These are phyloP conservation scores for Lophiotrema nucula DNA, from an alignment of 495 filamentous ascomycete species.

Conservation along the genomic window DNA sequence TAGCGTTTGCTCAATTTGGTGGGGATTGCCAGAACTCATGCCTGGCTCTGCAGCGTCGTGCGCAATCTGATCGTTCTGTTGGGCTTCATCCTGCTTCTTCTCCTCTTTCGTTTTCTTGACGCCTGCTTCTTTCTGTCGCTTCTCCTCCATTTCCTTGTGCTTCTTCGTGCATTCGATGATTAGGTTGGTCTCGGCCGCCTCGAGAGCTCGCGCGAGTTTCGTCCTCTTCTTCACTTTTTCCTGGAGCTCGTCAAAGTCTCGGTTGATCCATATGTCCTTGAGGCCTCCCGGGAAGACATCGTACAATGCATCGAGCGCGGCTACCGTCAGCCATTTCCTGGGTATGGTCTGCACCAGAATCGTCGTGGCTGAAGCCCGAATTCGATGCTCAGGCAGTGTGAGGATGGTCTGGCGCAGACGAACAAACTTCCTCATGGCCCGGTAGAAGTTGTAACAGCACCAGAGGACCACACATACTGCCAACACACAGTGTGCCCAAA, in stretches of 20 bases:
- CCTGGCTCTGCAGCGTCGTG: slow-evolving; percentile 66
- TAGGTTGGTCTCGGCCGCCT: slow-evolving; percentile 80
- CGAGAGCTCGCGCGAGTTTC: slow-evolving; percentile 67
- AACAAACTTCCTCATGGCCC: slow-evolving; percentile 86
- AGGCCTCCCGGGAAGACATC: slow-evolving; percentile 97
- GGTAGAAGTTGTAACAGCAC: slow-evolving; percentile 84
- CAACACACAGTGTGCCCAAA: slow-evolving; percentile 86
- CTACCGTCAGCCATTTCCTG: slow-evolving; percentile 76
- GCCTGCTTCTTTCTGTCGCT: slow-evolving; percentile 58
- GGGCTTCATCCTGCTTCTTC: slow-evolving; percentile 37
- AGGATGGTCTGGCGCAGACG: slow-evolving; percentile 90
- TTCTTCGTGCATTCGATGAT: slow-evolving; percentile 75
- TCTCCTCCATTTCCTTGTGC: slow-evolving; percentile 63
- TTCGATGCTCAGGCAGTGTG: slow-evolving; percentile 91
- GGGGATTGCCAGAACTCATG: slow-evolving; percentile 78
- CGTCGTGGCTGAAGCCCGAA: slow-evolving; percentile 94
- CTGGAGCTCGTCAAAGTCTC: slow-evolving; percentile 81
- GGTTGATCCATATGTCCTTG: slow-evolving; percentile 94
- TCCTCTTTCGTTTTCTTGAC: slow-evolving; percentile 53
- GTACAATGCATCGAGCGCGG: slow-evolving; percentile 80
- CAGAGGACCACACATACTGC: slow-evolving; percentile 78
- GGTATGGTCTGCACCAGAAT: slow-evolving; percentile 91
- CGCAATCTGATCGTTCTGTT: slow-evolving; percentile 52
- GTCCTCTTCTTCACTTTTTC: slow-evolving; percentile 82
- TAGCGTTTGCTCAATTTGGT: slow-evolving; percentile 72